These are phyloP conservation scores for Prasinococcaceae sp. DNA, from an alignment of 139 green algal species.

Conservation along the genomic window DNA sequence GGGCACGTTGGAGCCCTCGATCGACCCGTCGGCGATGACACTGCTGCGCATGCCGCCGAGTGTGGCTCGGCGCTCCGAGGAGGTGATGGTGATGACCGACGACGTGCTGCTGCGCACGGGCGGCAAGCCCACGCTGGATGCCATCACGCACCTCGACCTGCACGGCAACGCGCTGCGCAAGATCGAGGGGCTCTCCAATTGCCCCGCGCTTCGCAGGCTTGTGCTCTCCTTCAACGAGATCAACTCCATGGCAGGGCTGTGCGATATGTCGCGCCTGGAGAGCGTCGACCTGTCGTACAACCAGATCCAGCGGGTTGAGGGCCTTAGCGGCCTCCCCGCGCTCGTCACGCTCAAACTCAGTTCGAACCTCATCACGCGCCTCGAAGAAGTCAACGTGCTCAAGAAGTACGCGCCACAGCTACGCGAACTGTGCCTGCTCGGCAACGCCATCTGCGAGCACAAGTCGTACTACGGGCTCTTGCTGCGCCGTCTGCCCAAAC, in stretches of 20 bases:
- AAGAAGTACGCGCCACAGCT: conserved; percentile 37
- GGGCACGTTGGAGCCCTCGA: not conserved
- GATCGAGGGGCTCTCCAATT: conserved; percentile 35
- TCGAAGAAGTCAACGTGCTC: conserved; percentile 43
- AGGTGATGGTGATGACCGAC: not conserved
- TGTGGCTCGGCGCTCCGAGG: not conserved
- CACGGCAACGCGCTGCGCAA: conserved; percentile 30
- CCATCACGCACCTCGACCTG: conserved; percentile 32
- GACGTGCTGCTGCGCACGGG: not conserved
- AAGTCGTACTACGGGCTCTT: conserved; percentile 34
- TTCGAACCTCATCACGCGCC: conserved; percentile 33
- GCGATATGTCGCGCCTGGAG: conserved; percentile 21
- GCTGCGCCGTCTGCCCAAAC: conserved; percentile 11
- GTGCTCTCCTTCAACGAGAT: conserved; percentile 45
- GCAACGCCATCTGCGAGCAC: conserved; percentile 36
- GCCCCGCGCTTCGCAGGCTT: conserved; percentile 8
- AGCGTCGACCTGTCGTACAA: conserved; percentile 42
- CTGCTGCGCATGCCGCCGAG: too few relatives aligned
- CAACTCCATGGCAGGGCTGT: conserved; percentile 36
- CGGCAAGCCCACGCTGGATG: too few relatives aligned
- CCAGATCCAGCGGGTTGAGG: conserved; percentile 27
- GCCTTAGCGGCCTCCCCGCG: conserved; percentile 16
- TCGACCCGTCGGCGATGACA: too few relatives aligned
- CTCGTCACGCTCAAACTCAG: conserved; percentile 38
- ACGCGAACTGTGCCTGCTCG: conserved; percentile 33